A percentile compares a stretch with the other conserved stretches of the same genome.
These are phyloP conservation scores for Fagus sylvatica DNA, from an alignment of 306 rosid species.

Conservation along the genomic window DNA sequence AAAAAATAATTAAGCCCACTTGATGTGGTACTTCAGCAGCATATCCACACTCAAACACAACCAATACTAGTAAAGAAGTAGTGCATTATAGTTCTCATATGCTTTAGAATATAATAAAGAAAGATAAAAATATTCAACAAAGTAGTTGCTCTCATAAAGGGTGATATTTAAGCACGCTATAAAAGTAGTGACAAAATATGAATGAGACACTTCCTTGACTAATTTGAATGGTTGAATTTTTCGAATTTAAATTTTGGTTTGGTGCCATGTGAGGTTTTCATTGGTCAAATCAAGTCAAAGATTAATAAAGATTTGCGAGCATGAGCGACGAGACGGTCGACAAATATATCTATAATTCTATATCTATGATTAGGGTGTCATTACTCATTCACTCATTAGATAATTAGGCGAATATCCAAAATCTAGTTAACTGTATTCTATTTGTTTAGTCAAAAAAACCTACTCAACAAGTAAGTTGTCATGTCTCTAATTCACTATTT, in stretches of 20 bases:
- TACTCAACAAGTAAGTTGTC: neutral
- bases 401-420: neutral
- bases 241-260: neutral
- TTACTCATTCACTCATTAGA: no score
- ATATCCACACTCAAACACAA: neutral
- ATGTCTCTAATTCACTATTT: neutral
- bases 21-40: neutral
- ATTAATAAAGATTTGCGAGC: neutral
- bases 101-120: neutral
- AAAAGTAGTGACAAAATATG: constrained; percentile 8
- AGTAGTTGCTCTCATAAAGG: neutral
- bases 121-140: neutral
- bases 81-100: neutral
- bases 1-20: neutral
- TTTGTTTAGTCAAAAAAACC: neutral
- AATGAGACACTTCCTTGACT: neutral
- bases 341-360: neutral
- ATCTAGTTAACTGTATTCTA: neutral
- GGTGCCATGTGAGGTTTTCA: neutral
- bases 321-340: neutral
- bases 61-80: neutral
- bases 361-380: neutral
- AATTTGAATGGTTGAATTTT: neutral
- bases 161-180: constrained; percentile 4
- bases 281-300: constrained; percentile 22